Evolutionary conservation across 2,329 filamentous ascomycete species (phyloP).

Genomic region (Colletotrichum higginsianum): DNA sequence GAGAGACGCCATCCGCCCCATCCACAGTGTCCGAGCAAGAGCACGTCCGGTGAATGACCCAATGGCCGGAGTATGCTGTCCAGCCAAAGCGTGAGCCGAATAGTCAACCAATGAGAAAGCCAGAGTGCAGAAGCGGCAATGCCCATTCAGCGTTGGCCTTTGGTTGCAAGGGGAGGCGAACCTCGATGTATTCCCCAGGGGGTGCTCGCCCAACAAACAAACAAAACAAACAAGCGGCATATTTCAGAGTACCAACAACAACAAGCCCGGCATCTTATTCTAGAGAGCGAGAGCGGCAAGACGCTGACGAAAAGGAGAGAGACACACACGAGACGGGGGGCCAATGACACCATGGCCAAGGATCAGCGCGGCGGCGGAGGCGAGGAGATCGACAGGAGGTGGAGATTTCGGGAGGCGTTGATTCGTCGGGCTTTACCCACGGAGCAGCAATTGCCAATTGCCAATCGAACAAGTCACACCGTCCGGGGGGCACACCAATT

Average conservation of each 20-base stretch:
- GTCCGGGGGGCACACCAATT: not conserved
- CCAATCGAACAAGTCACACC: not conserved
- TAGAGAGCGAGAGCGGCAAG: not conserved
- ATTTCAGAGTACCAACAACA: not conserved
- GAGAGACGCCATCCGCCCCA: not conserved
- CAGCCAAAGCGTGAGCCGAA: not conserved
- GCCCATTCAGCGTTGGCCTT: not conserved
- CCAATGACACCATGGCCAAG: constrained; percentile 35
- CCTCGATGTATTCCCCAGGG: not conserved
- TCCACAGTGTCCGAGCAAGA: not conserved
- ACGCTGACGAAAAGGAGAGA: not conserved
- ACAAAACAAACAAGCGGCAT: constrained; percentile 2
- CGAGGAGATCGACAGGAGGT: constrained; percentile 42
- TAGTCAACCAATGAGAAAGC: not conserved
- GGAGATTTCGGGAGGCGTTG: not conserved
- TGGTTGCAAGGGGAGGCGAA: not conserved
- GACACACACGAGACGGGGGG: constrained; percentile 3
- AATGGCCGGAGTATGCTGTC: not conserved
- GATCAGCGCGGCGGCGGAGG: constrained; percentile 26
- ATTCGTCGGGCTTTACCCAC: constrained; percentile 1
- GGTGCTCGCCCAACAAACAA: not conserved
- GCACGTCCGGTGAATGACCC: not conserved
- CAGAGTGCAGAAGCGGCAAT: not conserved
- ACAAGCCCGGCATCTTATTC: not conserved
- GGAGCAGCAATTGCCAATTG: not conserved